Conservation (phyloP, 139 green algal genomes). For the Pseudopediastrum boryanum region DNA sequence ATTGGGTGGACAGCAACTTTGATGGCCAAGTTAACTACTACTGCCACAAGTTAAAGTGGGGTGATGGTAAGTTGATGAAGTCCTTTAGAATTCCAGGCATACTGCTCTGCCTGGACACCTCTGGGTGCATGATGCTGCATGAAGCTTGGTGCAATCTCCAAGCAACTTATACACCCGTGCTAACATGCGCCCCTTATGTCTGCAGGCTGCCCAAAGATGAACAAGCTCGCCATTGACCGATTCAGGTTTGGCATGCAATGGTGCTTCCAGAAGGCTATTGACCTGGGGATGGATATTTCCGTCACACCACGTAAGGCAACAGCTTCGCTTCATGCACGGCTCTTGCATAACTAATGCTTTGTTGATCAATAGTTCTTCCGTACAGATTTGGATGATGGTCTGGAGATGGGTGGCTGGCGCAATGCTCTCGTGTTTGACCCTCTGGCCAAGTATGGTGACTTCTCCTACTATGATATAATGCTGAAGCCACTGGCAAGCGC, state of each 20-base stretch:
- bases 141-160: too few species aligned
- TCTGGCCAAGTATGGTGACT: constrained; percentile 18
- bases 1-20: constrained; percentile 25
- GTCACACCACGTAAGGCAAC: constrained; percentile 23
- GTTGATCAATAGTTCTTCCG: not conserved
- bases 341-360: too few species aligned
- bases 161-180: too few species aligned
- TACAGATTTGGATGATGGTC: constrained; percentile 31
- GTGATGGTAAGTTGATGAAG: constrained; percentile 3
- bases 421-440: constrained; percentile 33
- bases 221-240: constrained; percentile 20
- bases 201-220: constrained; percentile 16
- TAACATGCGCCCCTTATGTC: too few species aligned
- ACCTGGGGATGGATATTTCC: constrained; percentile 9
- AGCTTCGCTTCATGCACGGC: too few species aligned
- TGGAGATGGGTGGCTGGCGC: constrained; percentile 25
- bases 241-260: constrained; percentile 33
- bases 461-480: constrained; percentile 27
- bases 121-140: too few species aligned
- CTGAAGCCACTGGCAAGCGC: constrained; percentile 50
- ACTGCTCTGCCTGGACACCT: too few species aligned
- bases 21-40: constrained; percentile 26
- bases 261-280: constrained; percentile 22
- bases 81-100: too few species aligned
- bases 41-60: constrained; percentile 28